Conservation (phyloP, 768 basidiomycete species). For the Grammothele lineata region DNA sequence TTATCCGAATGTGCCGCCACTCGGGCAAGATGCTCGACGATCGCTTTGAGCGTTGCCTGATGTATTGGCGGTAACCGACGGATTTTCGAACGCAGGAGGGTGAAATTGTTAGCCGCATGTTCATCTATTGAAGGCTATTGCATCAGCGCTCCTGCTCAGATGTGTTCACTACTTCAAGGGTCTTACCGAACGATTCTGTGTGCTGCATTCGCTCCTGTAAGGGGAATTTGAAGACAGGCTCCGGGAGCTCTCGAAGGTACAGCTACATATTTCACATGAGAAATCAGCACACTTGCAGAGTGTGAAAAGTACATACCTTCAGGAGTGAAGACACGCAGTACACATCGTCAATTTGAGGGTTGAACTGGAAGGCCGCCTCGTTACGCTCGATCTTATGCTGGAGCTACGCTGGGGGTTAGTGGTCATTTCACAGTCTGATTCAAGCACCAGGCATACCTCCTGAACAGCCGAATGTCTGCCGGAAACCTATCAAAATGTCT, state of each 20-base stretch:
- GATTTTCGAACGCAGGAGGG: conserved; percentile 81
- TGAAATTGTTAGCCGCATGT: conserved; percentile 67
- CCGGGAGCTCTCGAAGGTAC: conserved; percentile 80
- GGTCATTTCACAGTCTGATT: background rate
- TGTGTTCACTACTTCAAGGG: too few relatives aligned
- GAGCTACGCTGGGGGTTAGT: conserved; percentile 43
- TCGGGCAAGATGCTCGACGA: conserved; percentile 79
- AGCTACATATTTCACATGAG: too few relatives aligned
- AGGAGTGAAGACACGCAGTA: conserved; percentile 80
- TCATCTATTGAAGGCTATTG: conserved; percentile 56
- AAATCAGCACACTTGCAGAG: too few relatives aligned
- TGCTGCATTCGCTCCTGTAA: conserved; percentile 80
- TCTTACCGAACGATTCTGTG: conserved; percentile 69
- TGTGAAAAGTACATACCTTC: conserved; percentile 50
- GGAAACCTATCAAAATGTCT: conserved; percentile 50
- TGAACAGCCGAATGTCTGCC: conserved; percentile 84
- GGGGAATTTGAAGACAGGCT: conserved; percentile 82
- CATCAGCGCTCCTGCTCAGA: too few relatives aligned
- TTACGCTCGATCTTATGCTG: conserved; percentile 86
- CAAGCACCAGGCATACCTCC: conserved; percentile 43
- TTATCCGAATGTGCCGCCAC: conserved; percentile 61
- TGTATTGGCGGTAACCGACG: conserved; percentile 80
- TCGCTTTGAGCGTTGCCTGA: conserved; percentile 74
- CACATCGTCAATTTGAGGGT: conserved; percentile 67
- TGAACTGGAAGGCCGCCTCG: conserved; percentile 72